Evolutionary conservation across 495 filamentous ascomycete species (phyloP).

Genomic region (Aspergillus asperescens): DNA sequence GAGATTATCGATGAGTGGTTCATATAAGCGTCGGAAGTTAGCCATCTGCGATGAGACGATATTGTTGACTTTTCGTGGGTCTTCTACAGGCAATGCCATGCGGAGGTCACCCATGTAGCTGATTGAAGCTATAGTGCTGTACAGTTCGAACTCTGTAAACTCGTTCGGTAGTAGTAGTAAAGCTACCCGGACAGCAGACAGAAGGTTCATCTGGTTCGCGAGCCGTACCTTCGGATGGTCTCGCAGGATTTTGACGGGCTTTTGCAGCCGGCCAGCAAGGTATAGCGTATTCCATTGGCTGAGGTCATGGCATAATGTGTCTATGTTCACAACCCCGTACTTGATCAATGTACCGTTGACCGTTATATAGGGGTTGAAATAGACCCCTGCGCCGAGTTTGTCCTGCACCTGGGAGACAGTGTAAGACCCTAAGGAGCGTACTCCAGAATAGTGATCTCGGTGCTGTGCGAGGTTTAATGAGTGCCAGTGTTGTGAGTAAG

Average conservation of each 20-base stretch:
- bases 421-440: constrained; percentile 81
- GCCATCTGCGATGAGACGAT: constrained; percentile 87
- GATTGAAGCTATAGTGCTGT: constrained; percentile 82
- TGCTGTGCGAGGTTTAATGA: constrained; percentile 83
- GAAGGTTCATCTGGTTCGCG: constrained; percentile 89
- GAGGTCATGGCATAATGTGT: constrained; percentile 80
- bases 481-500: constrained; percentile 95
- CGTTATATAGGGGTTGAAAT: constrained; percentile 93
- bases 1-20: constrained; percentile 78
- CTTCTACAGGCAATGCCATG: constrained; percentile 82
- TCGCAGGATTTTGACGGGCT: constrained; percentile 94
- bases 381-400: constrained; percentile 83
- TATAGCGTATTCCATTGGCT: constrained; percentile 89
- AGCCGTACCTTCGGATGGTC: constrained; percentile 87
- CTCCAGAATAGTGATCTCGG: constrained; percentile 82
- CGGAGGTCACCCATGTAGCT: constrained; percentile 92
- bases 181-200: constrained; percentile 85
- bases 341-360: constrained; percentile 97
- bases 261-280: constrained; percentile 88
- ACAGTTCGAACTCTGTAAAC: constrained; percentile 85
- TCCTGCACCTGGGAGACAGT: constrained; percentile 81
- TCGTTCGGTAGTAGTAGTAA: constrained; percentile 74
- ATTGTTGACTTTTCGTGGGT: constrained; percentile 87
- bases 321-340: constrained; percentile 91
- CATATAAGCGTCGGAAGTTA: constrained; percentile 86